phyloP scores from a whole-genome alignment of 2,329 filamentous ascomycete species.

The Neocatenulostroma microsporum region DNA sequence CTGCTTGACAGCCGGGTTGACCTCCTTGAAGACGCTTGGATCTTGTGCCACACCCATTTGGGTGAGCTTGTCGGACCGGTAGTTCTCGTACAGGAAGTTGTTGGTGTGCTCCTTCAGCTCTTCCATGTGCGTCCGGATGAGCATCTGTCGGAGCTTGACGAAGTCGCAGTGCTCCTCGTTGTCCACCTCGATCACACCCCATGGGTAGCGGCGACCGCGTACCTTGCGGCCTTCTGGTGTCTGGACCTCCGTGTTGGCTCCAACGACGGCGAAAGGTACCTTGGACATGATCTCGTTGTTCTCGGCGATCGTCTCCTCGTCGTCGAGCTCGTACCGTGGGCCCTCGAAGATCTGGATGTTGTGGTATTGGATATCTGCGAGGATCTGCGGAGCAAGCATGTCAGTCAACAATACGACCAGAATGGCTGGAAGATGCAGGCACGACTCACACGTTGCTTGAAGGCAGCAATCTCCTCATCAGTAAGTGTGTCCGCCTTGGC shows the following conservation, averaged over 20 bases:
- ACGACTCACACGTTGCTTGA: conserved; percentile 85
- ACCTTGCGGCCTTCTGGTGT: conserved; percentile 91
- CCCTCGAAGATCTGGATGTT: conserved; percentile 99
- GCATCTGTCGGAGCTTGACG: conserved; percentile 98
- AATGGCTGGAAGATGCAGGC: neutral
- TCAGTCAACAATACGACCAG: conserved; percentile 13
- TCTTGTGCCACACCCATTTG: conserved; percentile 98
- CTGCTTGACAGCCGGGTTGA: conserved; percentile 99
- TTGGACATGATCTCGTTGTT: conserved; percentile 99
- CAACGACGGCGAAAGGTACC: conserved; percentile 96
- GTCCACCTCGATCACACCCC: conserved; percentile 98
- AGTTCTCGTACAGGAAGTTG: conserved; percentile 98
- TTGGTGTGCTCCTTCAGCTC: conserved; percentile 99
- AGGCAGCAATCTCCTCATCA: conserved; percentile 86
- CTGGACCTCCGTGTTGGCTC: conserved; percentile 89
- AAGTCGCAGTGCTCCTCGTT: conserved; percentile 99
- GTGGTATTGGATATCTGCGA: conserved; percentile 94
- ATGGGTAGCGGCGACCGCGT: conserved; percentile 91
- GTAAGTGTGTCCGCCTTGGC: conserved; percentile 98
- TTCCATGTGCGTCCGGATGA: conserved; percentile 99
- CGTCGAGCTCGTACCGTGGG: conserved; percentile 94
- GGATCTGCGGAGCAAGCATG: conserved; percentile 56
- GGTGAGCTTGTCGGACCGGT: conserved; percentile 98
- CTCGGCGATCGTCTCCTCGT: conserved; percentile 98
- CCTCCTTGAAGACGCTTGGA: conserved; percentile 99